Percentiles rank a stretch among this genome's conserved stretches.
Evolutionary conservation across 176 grass and related monocot genomes (phyloP).

Genomic region (Oryza meyeriana): DNA sequence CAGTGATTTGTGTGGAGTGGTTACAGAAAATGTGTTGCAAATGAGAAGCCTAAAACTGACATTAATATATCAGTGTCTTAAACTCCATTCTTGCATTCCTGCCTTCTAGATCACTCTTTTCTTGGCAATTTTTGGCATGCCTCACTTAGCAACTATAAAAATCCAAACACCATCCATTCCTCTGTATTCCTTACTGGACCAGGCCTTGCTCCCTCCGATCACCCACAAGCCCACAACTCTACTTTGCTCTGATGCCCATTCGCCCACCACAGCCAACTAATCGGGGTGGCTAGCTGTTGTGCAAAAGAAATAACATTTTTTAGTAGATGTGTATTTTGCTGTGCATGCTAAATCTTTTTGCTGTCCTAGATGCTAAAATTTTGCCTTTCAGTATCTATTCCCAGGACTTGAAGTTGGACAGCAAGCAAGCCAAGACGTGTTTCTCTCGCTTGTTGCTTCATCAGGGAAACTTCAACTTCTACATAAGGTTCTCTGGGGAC

Average conservation of each 20-base stretch:
- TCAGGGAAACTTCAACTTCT: slow-evolving; percentile 70
- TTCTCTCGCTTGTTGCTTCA: slow-evolving; percentile 53
- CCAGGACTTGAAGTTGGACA: slow-evolving; percentile 35
- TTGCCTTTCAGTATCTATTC: slow-evolving; percentile 54
- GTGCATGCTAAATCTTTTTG: not conserved
- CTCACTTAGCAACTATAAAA: too few species aligned
- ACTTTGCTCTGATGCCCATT: too few species aligned
- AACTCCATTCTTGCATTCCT: not conserved
- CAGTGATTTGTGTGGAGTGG: not conserved
- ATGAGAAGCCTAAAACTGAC: not conserved
- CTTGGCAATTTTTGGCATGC: too few species aligned
- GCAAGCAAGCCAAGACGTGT: slow-evolving; percentile 31
- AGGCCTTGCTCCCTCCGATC: too few species aligned
- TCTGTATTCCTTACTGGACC: too few species aligned
- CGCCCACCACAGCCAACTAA: not conserved
- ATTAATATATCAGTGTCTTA: not conserved
- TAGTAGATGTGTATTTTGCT: too few species aligned
- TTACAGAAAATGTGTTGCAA: not conserved
- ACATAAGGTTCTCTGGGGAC: slow-evolving; percentile 37
- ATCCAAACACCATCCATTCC: too few species aligned
- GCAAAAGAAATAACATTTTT: not conserved
- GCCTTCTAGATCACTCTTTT: not conserved
- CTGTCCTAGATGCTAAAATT: not conserved
- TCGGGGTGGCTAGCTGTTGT: not conserved
- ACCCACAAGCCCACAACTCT: too few species aligned